Percentiles rank a stretch among this genome's conserved stretches.
phyloP scores from a whole-genome alignment of 2,329 filamentous ascomycete species.

The Ascochyta rabiei region DNA sequence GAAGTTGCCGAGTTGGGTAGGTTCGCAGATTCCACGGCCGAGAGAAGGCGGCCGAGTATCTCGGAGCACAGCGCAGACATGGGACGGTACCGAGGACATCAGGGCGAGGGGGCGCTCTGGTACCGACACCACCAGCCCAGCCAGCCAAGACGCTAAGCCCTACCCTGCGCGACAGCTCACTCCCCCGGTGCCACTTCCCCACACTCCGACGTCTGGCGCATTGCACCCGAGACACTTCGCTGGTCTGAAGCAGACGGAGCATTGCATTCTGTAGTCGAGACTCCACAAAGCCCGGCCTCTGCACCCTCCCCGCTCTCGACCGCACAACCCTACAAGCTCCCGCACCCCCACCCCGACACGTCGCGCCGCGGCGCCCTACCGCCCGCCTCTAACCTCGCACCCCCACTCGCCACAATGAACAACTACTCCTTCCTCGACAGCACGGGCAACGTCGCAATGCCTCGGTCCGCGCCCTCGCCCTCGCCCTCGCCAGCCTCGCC shows the following conservation, averaged over 20 bases:
- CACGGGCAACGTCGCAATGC: slow-evolving; percentile 28
- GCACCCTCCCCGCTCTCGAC: neutral
- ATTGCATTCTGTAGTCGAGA: neutral
- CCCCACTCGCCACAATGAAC: slow-evolving; percentile 33
- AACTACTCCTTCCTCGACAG: slow-evolving; percentile 48
- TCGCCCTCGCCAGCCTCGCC: slow-evolving; percentile 36
- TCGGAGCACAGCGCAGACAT: neutral
- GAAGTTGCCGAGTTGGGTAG: neutral
- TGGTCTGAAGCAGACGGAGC: neutral
- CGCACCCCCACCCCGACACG: slow-evolving; percentile 15
- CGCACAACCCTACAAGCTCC: slow-evolving; percentile 11
- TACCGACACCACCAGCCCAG: neutral
- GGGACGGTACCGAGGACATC: neutral
- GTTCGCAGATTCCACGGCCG: neutral
- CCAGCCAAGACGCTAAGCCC: slow-evolving; percentile 4
- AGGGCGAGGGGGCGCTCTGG: neutral
- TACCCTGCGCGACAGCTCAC: slow-evolving; percentile 9
- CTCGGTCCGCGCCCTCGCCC: slow-evolving; percentile 44
- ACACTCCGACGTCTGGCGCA: slow-evolving; percentile 5
- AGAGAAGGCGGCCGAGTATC: neutral
- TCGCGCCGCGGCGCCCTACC: slow-evolving; percentile 15
- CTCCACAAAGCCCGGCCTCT: neutral
- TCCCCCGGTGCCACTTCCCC: slow-evolving; percentile 14
- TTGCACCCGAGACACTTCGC: neutral
- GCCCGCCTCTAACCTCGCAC: slow-evolving; percentile 1